Evolutionary conservation across 2,329 filamentous ascomycete genomes (phyloP).

Genomic region (Cercospora janseana): DNA sequence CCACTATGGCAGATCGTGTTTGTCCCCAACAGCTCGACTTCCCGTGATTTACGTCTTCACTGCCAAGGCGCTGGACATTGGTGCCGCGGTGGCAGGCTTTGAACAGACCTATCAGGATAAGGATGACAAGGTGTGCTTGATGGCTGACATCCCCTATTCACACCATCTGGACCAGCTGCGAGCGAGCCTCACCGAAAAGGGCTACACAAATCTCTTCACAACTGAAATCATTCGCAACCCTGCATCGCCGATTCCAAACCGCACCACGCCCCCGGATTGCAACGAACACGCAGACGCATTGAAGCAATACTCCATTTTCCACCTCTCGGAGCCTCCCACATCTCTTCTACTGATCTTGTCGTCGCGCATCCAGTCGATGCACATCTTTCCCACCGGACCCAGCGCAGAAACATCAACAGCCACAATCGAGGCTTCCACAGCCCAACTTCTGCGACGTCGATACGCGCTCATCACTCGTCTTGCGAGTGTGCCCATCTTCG

Average conservation of each 20-base stretch:
- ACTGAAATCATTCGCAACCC: conserved; percentile 77
- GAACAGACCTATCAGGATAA: conserved; percentile 65
- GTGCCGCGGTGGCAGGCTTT: conserved; percentile 61
- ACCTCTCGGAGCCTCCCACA: conserved; percentile 76
- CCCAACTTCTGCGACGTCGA: conserved; percentile 70
- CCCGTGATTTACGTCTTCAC: conserved; percentile 93
- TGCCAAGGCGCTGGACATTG: conserved; percentile 63
- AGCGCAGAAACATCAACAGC: conserved; percentile 24
- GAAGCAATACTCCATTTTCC: conserved; percentile 72
- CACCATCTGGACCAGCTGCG: conserved; percentile 66
- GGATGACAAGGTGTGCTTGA: conserved; percentile 67
- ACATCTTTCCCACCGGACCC: conserved; percentile 67
- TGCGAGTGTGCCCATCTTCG: conserved; percentile 77
- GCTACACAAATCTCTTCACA: conserved; percentile 68
- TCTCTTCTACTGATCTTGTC: conserved; percentile 84
- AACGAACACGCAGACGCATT: conserved; percentile 51
- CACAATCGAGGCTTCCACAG: conserved; percentile 51
- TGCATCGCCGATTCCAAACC: conserved; percentile 77
- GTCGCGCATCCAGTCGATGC: conserved; percentile 73
- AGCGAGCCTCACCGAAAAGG: conserved; percentile 53
- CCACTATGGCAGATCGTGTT: conserved; percentile 88
- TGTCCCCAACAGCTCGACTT: conserved; percentile 82
- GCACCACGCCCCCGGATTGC: conserved; percentile 60
- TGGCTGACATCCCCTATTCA: conserved; percentile 86
- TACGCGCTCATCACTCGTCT: conserved; percentile 84